Evolutionary conservation across 345 rosid species (phyloP), one percentile per base, ranked within the genome.

Genomic region (Brassica napus): DNA sequence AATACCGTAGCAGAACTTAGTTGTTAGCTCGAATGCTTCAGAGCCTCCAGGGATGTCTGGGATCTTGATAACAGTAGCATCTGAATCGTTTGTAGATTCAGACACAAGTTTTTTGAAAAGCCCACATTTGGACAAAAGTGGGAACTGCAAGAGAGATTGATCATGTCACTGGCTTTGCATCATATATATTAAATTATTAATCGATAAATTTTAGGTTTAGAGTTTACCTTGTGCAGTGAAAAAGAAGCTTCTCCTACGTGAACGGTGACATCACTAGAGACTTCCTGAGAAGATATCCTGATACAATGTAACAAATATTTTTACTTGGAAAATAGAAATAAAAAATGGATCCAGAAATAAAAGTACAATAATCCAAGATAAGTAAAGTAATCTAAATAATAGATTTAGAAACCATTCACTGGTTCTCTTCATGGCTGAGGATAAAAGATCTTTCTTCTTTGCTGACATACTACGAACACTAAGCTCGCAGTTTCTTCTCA

Each of bases 261-360:
- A 84, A 91, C 88, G 0, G 86, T 87, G 71, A 95, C 88, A 86
- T 95, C 98, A 83, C 99, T 95, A 28, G 99, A 91, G 65, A 92
- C 91, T 79, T 95, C 99, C 79, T 94, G 97, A 58, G 97, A 94
- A 72, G 90, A 90, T 74, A 95, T 95, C 99, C 97, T 92, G 91
- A 35, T 74, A 69, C 30, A 54, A 49, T 14, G 65, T 42, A 52
- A 61, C 2, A 39, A 74, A 37, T 15, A 74, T n/a, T 49, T n/a
- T 6, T 63, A 30, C 14, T 73, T 31, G 1, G 14, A 15, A 55
- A 24, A 2, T 6, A 4, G 12, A 8, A 8, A 37, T 37, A 37
- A 39, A 39, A 39, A 39, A 39, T 39, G 44, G 44, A 39, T 39
- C 12, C 44, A 39, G 44, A 37, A 37, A 8, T 37, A 37, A 37